Evolutionary conservation across 2,329 filamentous ascomycete species (phyloP).

Genomic region (Epichloe gansuensis): DNA sequence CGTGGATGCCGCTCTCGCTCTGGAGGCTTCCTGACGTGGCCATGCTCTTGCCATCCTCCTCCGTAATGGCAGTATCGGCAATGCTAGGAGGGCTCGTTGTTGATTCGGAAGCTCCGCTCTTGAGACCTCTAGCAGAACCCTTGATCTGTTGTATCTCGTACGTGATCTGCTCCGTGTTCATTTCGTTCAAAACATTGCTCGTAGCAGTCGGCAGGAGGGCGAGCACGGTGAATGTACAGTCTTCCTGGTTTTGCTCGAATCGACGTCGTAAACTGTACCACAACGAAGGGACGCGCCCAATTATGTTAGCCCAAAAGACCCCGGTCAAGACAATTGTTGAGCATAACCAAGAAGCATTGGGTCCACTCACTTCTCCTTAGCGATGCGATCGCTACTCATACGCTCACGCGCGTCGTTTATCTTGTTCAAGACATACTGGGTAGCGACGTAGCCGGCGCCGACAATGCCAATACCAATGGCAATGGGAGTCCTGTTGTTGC

Average conservation of each 20-base stretch:
- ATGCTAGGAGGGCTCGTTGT: conserved; percentile 44
- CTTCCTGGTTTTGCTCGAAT: conserved; percentile 98
- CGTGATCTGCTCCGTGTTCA: conserved; percentile 87
- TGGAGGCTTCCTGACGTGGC: conserved; percentile 45
- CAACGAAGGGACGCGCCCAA: background rate
- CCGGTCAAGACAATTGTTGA: background rate
- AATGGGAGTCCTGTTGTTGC: conserved; percentile 80
- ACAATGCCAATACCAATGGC: conserved; percentile 79
- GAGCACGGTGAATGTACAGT: conserved; percentile 97
- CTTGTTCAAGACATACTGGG: conserved; percentile 85
- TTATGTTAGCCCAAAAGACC: background rate
- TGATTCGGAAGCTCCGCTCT: conserved; percentile 41
- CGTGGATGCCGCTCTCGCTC: conserved; percentile 73
- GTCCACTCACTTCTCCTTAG: conserved; percentile 79
- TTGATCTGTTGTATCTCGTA: conserved; percentile 93
- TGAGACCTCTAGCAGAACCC: conserved; percentile 46
- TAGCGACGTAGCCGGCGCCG: conserved; percentile 81
- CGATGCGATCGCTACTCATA: conserved; percentile 91
- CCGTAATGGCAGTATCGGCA: conserved; percentile 60
- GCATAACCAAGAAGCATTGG: background rate
- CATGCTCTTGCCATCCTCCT: conserved; percentile 73
- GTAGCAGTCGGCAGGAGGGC: conserved; percentile 86
- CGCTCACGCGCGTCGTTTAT: conserved; percentile 88
- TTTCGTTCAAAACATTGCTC: conserved; percentile 72
- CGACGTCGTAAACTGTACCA: conserved; percentile 67